These are phyloP conservation scores for Neurospora sublineolata DNA, from an alignment of 495 filamentous ascomycete genomes.

Conservation along the genomic window DNA sequence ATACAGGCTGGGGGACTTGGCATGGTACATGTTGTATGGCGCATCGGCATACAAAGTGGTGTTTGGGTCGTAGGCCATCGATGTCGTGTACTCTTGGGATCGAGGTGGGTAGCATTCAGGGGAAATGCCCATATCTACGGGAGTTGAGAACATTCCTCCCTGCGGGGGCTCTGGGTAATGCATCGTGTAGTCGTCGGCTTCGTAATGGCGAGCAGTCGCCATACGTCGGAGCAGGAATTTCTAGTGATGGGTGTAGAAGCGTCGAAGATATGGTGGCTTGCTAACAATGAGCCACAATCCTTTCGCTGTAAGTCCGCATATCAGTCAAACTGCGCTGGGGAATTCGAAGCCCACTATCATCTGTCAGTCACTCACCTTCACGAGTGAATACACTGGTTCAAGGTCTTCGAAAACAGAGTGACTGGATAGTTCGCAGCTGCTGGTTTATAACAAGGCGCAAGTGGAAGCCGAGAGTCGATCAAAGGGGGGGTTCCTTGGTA, in stretches of 20 bases:
- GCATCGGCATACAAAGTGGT: conserved; percentile 25
- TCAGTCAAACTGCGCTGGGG: background rate
- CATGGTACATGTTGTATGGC: conserved; percentile 24
- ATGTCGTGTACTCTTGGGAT: conserved; percentile 26
- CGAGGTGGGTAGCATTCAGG: conserved; percentile 30
- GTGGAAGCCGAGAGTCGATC: background rate
- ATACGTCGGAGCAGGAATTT: conserved; percentile 2
- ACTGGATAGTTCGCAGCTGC: background rate
- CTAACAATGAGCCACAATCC: background rate
- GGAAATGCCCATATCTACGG: conserved; percentile 32
- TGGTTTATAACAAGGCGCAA: background rate
- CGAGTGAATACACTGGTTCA: background rate
- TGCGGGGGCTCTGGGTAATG: conserved; percentile 34
- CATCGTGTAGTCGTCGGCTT: conserved; percentile 28
- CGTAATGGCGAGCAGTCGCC: conserved; percentile 12
- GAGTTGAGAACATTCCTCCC: conserved; percentile 20
- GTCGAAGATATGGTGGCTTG: background rate
- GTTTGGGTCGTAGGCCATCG: conserved; percentile 27
- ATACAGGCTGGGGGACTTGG: conserved; percentile 30
- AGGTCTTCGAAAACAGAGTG: background rate
- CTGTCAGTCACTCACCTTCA: background rate
- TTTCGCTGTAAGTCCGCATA: background rate
- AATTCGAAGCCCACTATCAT: background rate
- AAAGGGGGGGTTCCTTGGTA: background rate
- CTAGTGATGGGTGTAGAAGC: background rate